Base-by-base conservation (phyloP, 2,329 filamentous ascomycete species). In the Hymenoscyphus fructigenus region DNA sequence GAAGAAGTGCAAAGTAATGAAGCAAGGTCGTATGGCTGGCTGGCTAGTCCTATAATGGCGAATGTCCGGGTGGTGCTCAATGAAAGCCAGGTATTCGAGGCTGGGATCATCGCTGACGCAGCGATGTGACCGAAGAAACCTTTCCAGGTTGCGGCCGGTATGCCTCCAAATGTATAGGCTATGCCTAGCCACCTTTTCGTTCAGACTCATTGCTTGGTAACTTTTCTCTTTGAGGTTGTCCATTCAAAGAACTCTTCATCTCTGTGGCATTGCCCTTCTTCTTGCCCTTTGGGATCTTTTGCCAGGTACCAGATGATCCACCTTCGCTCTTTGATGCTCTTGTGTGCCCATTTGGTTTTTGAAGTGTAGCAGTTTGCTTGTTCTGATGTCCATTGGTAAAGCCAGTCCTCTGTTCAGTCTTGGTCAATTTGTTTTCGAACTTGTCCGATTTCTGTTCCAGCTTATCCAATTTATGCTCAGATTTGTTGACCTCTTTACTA, bases 151-250 rank as follows among this genome's bases (percentile, higher is more conserved):
- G 20, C 20, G 20, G 47, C 26, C 12, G 41, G n/a, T 47, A 53
- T 53, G 23, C 12, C 47, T 23, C 47, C 47, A 53, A 44, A 53
- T 23, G 26, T 53, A 15, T 53, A 53, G 47, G 47, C 23, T 12
- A 12, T 29, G 41, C 44, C 65, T 79, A 89, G 59, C 87, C 87
- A 1, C 87, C 87, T 71, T 88, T 89, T 65, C 87, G 83, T 66
- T 89, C 86, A 1, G 82, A 83, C 14, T 84, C 83, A 61, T 86
- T 82, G 75, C 82, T 85, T 2, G 87, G 87, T 23, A 78, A 78
- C 73, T 82, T 80, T 74, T 89, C 86, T 65, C 80, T 79, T 32
- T 81, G 80, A n/a, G 67, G 38, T 6, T 77, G 72, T 3, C 76
- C 77, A 64, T 80, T 82, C 7, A 74, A 74, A 58, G 77, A 74